Conservation (phyloP, 2,329 filamentous ascomycete species). For the Verticillium longisporum region DNA sequence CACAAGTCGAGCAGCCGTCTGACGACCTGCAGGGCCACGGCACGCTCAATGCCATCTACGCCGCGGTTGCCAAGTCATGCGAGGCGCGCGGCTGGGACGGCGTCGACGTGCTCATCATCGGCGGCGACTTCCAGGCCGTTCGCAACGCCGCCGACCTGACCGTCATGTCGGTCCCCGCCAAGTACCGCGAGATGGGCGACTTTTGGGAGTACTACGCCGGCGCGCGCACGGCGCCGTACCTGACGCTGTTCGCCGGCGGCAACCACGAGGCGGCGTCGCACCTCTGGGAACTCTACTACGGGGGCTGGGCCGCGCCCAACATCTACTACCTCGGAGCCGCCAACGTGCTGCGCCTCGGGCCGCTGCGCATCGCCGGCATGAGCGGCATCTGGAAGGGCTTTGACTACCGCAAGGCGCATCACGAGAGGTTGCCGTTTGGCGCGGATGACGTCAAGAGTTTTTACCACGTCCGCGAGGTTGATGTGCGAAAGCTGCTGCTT, state of each 20-base stretch:
- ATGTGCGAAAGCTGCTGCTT: constrained; percentile 83
- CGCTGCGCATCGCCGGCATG: constrained; percentile 79
- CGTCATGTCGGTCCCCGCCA: constrained; percentile 81
- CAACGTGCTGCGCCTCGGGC: constrained; percentile 78
- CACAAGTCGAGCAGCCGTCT: background rate
- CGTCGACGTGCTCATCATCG: constrained; percentile 87
- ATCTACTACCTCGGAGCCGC: constrained; percentile 96
- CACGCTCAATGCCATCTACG: constrained; percentile 85
- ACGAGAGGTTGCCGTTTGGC: constrained; percentile 81
- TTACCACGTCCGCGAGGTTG: constrained; percentile 85
- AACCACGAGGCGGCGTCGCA: constrained; percentile 94
- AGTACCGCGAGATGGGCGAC: constrained; percentile 83
- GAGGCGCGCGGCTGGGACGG: constrained; percentile 67
- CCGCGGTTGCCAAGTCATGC: constrained; percentile 64
- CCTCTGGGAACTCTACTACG: constrained; percentile 88
- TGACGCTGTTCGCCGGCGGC: constrained; percentile 87
- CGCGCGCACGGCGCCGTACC: constrained; percentile 66
- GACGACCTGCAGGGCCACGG: constrained; percentile 66
- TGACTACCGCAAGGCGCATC: constrained; percentile 78
- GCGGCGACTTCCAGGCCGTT: constrained; percentile 82
- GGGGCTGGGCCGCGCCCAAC: constrained; percentile 92
- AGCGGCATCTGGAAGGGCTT: constrained; percentile 94
- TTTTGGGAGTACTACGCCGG: constrained; percentile 95
- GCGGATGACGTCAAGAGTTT: constrained; percentile 69
- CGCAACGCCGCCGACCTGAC: constrained; percentile 84